phyloP scores from a whole-genome alignment of 2,329 filamentous ascomycete species.

The Dendrostoma leiphaemia region DNA sequence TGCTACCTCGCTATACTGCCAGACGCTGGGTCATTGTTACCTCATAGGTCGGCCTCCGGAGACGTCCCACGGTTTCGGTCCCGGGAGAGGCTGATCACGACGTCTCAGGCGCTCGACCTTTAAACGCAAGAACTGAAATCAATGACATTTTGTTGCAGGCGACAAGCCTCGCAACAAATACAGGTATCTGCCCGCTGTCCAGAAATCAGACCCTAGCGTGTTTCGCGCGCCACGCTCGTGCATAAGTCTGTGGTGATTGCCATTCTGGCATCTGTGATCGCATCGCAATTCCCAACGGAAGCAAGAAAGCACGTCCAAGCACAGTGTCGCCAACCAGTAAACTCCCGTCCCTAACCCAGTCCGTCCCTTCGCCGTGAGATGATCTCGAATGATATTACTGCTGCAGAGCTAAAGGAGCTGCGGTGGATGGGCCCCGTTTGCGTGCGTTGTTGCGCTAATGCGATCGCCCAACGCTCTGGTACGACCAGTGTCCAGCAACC shows the following conservation, averaged over 20 bases:
- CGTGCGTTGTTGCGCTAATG: neutral
- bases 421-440: neutral
- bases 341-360: neutral
- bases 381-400: neutral
- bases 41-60: too few relatives aligned
- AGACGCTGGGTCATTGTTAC: too few relatives aligned
- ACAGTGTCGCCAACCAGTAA: neutral
- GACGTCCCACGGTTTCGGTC: too few relatives aligned
- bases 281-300: neutral
- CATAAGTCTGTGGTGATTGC: neutral
- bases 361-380: neutral
- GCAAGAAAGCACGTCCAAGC: neutral
- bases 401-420: neutral
- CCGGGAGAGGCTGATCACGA: too few relatives aligned
- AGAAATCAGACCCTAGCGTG: neutral
- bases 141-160: neutral
- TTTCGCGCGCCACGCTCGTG: neutral
- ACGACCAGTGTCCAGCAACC: neutral
- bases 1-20: too few relatives aligned
- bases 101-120: neutral
- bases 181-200: neutral
- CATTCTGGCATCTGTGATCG: neutral
- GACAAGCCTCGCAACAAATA: neutral
- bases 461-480: too few relatives aligned
- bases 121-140: conserved; percentile 8